These are phyloP conservation scores for Gnomoniopsis sp. DNA, from an alignment of 2,329 filamentous ascomycete species.

Conservation along the genomic window DNA sequence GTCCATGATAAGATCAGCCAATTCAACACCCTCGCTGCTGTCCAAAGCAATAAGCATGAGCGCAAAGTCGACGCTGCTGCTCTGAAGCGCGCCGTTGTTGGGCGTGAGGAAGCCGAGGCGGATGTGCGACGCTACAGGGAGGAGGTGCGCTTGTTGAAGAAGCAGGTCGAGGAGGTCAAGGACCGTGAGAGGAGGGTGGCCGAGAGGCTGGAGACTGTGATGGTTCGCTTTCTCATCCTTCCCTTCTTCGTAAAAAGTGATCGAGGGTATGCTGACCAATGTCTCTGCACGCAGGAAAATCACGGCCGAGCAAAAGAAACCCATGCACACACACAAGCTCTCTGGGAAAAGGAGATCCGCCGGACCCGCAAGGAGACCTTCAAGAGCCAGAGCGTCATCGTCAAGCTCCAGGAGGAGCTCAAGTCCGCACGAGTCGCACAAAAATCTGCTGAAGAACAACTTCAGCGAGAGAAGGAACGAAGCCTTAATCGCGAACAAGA, in stretches of 20 bases:
- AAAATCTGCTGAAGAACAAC: constrained; percentile 53
- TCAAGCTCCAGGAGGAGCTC: constrained; percentile 72
- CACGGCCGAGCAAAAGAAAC: constrained; percentile 68
- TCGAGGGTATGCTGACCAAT: not conserved
- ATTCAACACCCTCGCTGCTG: constrained; percentile 62
- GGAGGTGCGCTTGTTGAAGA: constrained; percentile 53
- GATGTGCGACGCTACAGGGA: constrained; percentile 63
- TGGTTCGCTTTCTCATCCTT: constrained; percentile 47
- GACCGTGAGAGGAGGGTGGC: constrained; percentile 64
- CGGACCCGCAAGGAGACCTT: constrained; percentile 69
- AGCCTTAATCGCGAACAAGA: constrained; percentile 63
- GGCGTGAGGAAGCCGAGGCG: constrained; percentile 68
- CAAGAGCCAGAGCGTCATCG: constrained; percentile 66
- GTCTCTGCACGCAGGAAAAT: constrained; percentile 52
- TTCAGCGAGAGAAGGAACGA: constrained; percentile 62
- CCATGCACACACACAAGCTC: constrained; percentile 59
- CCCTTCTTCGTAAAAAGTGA: too few species aligned
- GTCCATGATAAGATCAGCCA: constrained; percentile 68
- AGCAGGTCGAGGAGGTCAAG: constrained; percentile 60
- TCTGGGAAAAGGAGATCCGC: constrained; percentile 74
- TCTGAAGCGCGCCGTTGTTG: constrained; percentile 63
- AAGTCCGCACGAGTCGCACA: constrained; percentile 56
- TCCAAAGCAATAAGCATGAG: constrained; percentile 58
- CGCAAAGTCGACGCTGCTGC: constrained; percentile 64
- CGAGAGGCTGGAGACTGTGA: constrained; percentile 64